Evolutionary conservation across 352 stramenopile genomes (phyloP).

Genomic region (Aphanomyces euteiches): DNA sequence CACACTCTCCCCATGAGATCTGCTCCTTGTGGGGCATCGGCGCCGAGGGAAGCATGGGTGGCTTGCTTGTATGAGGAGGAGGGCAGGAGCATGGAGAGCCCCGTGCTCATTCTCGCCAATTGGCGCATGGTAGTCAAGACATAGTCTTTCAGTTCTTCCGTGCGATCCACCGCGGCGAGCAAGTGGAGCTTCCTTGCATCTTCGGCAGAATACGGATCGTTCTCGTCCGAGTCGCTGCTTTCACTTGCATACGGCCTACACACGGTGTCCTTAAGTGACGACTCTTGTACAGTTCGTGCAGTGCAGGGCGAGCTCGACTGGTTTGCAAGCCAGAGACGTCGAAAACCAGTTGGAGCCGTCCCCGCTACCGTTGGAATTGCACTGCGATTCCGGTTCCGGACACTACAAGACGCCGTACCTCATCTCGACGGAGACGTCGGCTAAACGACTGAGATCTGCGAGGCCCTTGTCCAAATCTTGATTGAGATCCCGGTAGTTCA

Average conservation of each 20-base stretch:
- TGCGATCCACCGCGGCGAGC: constrained; percentile 7
- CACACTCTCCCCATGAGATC: constrained; percentile 21
- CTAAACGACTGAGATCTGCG: constrained; percentile 7
- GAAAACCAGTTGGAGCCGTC: too few species aligned
- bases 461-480: constrained; percentile 19
- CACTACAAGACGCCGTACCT: background rate
- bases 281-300: too few species aligned
- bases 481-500: constrained; percentile 18
- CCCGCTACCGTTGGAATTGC: too few species aligned
- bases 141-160: constrained; percentile 26
- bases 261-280: background rate
- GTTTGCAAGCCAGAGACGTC: too few species aligned
- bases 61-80: constrained; percentile 9
- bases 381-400: too few species aligned
- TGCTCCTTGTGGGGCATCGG: background rate
- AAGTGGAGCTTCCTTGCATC: constrained; percentile 1
- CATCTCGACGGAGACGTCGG: constrained; percentile 21
- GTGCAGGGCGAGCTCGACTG: too few species aligned
- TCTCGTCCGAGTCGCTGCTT: background rate
- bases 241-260: constrained; percentile 20
- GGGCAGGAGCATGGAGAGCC: constrained; percentile 19
- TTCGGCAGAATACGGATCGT: background rate
- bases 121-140: constrained; percentile 29
- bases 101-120: constrained; percentile 23
- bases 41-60: background rate